These are phyloP conservation scores for Podila minutissima DNA, from an alignment of 192 early-diverging fungal species.

Conservation along the genomic window DNA sequence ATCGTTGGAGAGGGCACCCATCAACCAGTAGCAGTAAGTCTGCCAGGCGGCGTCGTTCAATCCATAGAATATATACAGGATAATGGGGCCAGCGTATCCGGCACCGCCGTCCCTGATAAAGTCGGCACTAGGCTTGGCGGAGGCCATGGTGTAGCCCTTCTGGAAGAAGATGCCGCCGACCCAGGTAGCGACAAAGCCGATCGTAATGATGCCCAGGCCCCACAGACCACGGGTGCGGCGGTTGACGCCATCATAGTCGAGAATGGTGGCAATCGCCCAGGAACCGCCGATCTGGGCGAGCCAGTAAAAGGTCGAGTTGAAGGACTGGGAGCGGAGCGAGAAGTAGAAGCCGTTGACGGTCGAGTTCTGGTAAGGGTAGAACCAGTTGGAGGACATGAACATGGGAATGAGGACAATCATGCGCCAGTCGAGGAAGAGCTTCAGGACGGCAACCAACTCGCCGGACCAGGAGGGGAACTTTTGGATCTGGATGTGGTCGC, in stretches of 20 bases:
- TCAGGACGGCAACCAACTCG: slow-evolving; percentile 56
- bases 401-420: slow-evolving; percentile 69
- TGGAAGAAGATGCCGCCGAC: slow-evolving; percentile 61
- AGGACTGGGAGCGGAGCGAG: slow-evolving; percentile 65
- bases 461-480: slow-evolving; percentile 67
- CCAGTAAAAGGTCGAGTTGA: slow-evolving; percentile 79
- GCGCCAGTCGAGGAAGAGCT: slow-evolving; percentile 65
- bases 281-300: slow-evolving; percentile 72
- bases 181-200: slow-evolving; percentile 65
- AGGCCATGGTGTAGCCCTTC: slow-evolving; percentile 47
- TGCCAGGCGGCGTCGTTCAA: slow-evolving; percentile 82
- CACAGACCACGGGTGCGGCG: slow-evolving; percentile 69
- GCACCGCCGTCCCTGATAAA: slow-evolving; percentile 13
- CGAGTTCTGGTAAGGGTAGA: slow-evolving; percentile 68
- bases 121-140: slow-evolving; percentile 22
- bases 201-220: slow-evolving; percentile 54
- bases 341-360: slow-evolving; percentile 67
- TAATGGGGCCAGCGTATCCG: slow-evolving; percentile 58
- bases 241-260: slow-evolving; percentile 58
- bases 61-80: slow-evolving; percentile 77
- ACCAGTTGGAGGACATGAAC: slow-evolving; percentile 74
- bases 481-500: slow-evolving; percentile 65
- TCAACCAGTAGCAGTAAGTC: slow-evolving; percentile 74
- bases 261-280: slow-evolving; percentile 61
- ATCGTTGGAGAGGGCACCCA: slow-evolving; percentile 84